Percentiles rank a stretch among this genome's conserved stretches.
Conservation (phyloP, 768 basidiomycete species). For the Kwoniella shandongensis region DNA sequence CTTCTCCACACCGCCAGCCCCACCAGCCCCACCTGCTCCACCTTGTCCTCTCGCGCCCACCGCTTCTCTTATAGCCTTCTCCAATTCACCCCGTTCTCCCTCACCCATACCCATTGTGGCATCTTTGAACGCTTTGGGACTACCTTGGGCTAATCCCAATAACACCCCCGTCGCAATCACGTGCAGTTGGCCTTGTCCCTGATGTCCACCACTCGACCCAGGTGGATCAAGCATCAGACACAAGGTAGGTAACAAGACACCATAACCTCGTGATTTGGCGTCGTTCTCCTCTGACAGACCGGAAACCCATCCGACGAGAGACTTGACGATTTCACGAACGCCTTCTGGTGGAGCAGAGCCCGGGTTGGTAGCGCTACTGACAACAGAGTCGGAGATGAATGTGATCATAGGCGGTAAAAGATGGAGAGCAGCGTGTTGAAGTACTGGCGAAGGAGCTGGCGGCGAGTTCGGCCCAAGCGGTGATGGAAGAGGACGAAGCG, state of each 20-base stretch:
- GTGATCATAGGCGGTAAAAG: conserved; percentile 80
- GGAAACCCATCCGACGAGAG: conserved; percentile 66
- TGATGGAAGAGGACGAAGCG: conserved; percentile 62
- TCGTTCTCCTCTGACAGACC: conserved; percentile 59
- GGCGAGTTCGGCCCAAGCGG: conserved; percentile 44
- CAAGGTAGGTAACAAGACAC: conserved; percentile 72
- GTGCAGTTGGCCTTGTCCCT: conserved; percentile 55
- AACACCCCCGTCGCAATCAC: conserved; percentile 67
- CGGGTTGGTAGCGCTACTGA: conserved; percentile 61
- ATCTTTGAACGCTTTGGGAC: conserved; percentile 79
- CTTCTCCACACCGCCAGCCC: conserved; percentile 25
- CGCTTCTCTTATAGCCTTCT: conserved; percentile 74
- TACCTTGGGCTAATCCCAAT: conserved; percentile 67
- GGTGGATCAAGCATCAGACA: conserved; percentile 66
- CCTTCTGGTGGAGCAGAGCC: conserved; percentile 62
- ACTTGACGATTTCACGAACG: conserved; percentile 77
- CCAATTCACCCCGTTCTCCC: conserved; percentile 64
- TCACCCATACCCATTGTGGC: conserved; percentile 69
- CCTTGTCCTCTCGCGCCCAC: conserved; percentile 52
- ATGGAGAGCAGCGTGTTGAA: conserved; percentile 70
- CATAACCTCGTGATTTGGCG: conserved; percentile 64
- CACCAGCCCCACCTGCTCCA: not conserved
- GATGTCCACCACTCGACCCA: conserved; percentile 49
- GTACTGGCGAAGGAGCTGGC: conserved; percentile 41
- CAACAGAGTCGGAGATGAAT: conserved; percentile 70